These are phyloP conservation scores for Podospora tetraspora DNA, from an alignment of 495 filamentous ascomycete species.

Conservation along the genomic window DNA sequence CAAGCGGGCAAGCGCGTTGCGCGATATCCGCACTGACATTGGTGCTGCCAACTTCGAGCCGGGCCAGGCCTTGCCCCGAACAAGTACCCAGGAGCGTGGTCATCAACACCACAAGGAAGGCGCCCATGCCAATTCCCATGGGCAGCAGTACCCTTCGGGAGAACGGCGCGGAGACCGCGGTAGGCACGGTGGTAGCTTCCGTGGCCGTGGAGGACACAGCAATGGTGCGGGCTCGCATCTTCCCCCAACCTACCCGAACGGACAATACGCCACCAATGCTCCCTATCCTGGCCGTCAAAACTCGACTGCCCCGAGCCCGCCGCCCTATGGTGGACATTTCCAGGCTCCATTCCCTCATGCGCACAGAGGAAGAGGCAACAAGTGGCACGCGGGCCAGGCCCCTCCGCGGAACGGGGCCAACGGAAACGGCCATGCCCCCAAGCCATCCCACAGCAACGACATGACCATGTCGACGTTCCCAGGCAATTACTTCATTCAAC, in stretches of 20 bases:
- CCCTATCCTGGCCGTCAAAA: conserved; percentile 26
- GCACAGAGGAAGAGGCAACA: conserved; percentile 24
- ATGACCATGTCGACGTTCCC: conserved; percentile 13
- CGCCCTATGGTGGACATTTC: conserved; percentile 22
- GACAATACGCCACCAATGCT: conserved; percentile 22
- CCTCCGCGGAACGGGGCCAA: conserved; percentile 18
- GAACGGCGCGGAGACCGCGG: conserved; percentile 37
- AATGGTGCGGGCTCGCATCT: conserved; percentile 13
- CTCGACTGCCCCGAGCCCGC: conserved; percentile 19
- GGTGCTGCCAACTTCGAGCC: conserved; percentile 18
- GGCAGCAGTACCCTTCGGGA: conserved; percentile 27
- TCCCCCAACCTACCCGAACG: conserved; percentile 20
- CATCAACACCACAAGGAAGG: conserved; percentile 25
- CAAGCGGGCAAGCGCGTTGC: conserved; percentile 17
- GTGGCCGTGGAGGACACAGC: conserved; percentile 33
- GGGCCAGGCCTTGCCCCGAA: conserved; percentile 4
- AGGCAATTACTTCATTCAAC: conserved; percentile 20
- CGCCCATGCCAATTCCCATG: conserved; percentile 16
- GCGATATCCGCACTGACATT: conserved; percentile 24
- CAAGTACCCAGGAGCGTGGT: conserved; percentile 19
- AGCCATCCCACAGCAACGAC: conserved; percentile 17
- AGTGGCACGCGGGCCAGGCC: conserved; percentile 18
- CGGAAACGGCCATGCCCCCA: conserved; percentile 19
- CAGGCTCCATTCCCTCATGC: conserved; percentile 17
- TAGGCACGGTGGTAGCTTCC: conserved; percentile 32